Conservation (phyloP, 495 filamentous ascomycete genomes). For the Sordaria brevicollis region DNA sequence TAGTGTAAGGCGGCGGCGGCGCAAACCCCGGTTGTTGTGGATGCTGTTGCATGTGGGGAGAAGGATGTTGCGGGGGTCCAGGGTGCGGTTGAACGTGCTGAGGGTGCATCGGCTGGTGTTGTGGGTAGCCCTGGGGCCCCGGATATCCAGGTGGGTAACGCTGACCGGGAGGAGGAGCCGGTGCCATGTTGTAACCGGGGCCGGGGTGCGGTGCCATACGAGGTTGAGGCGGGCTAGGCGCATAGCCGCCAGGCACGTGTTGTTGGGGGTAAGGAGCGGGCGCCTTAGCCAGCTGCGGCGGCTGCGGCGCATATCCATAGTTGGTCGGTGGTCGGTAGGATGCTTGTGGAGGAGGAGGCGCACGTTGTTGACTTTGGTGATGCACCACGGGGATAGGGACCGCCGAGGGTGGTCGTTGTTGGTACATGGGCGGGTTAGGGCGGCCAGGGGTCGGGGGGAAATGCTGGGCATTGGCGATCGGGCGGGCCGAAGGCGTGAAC, state of each 20-base stretch:
- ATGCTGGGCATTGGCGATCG: conserved; percentile 29
- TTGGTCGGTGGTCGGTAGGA: conserved; percentile 21
- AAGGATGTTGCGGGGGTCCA: conserved; percentile 20
- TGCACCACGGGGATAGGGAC: conserved; percentile 23
- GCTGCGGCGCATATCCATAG: conserved; percentile 20
- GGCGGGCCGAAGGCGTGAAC: conserved; percentile 25
- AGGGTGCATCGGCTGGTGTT: conserved; percentile 13
- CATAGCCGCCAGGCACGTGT: conserved; percentile 27
- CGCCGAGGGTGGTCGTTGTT: conserved; percentile 18
- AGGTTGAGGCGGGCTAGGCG: conserved; percentile 24
- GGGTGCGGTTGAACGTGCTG: conserved; percentile 18
- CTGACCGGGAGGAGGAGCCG: conserved; percentile 17
- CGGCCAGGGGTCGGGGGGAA: conserved; percentile 34
- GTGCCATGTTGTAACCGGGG: conserved; percentile 16
- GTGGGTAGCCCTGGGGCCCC: conserved; percentile 13
- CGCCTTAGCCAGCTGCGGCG: conserved; percentile 25
- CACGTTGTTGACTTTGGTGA: conserved; percentile 18
- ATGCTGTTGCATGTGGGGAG: conserved; percentile 6
- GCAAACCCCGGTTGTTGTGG: conserved; percentile 8
- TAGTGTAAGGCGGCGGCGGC: conserved; percentile 22
- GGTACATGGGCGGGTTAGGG: conserved; percentile 24
- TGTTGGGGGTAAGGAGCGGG: conserved; percentile 29
- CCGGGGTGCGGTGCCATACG: conserved; percentile 23
- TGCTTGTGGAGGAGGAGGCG: conserved; percentile 17
- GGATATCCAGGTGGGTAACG: conserved; percentile 18